A percentile compares a stretch with the other conserved stretches of the same genome.
phyloP scores from a whole-genome alignment of 2,329 filamentous ascomycete species.

The Leptographium lundbergii region DNA sequence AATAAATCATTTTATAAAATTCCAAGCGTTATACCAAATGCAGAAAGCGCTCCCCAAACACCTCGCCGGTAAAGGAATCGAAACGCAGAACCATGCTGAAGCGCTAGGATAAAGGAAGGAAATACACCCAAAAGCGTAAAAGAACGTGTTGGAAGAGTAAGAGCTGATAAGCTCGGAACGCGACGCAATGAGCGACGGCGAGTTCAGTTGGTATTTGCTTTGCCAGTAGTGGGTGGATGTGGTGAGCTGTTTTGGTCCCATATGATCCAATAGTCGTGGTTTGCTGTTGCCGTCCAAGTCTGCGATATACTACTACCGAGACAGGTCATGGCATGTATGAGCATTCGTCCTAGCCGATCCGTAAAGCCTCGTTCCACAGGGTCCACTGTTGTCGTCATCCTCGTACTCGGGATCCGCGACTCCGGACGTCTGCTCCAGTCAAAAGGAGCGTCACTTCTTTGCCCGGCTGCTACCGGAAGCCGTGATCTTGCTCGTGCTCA shows the following conservation, averaged over 20 bases:
- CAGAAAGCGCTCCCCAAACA: conserved; percentile 1
- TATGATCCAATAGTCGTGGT: background rate
- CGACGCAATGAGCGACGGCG: background rate
- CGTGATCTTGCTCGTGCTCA: conserved; percentile 70
- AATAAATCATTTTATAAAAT: background rate
- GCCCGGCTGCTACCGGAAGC: conserved; percentile 34
- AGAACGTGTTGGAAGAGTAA: background rate
- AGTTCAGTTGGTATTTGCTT: background rate
- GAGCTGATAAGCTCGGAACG: background rate
- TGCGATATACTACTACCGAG: background rate
- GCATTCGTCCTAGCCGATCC: background rate
- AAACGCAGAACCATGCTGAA: background rate
- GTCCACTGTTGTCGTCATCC: background rate
- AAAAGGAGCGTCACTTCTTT: conserved; percentile 32
- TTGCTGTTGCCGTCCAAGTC: background rate
- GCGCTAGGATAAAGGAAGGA: background rate
- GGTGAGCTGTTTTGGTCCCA: background rate
- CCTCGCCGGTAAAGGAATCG: background rate
- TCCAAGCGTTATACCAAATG: background rate
- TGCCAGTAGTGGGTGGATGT: background rate
- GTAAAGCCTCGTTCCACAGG: background rate
- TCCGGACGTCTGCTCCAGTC: background rate
- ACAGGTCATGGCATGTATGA: background rate
- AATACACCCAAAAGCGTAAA: background rate
- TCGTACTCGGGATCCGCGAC: background rate